Evolutionary conservation across 805 yeast species (phyloP).

Genomic region (Cyberlindnera mississippiensis): DNA sequence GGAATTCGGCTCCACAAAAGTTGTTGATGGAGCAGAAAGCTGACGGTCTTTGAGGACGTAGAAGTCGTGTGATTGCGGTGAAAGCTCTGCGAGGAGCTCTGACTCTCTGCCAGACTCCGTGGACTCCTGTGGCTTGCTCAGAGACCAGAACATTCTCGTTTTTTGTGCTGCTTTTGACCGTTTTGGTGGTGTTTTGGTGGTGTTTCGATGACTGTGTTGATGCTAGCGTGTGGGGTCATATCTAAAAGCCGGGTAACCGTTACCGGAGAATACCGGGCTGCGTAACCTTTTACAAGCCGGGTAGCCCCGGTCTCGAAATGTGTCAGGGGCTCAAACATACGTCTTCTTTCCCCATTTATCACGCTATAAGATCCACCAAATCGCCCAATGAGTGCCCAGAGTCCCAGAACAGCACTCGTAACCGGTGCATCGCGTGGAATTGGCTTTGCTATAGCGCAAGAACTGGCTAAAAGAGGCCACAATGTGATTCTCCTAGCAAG

Average conservation of each 20-base stretch:
- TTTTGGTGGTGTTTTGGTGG: background rate
- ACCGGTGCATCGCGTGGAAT: slow-evolving; percentile 74
- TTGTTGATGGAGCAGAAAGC: background rate
- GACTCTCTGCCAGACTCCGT: background rate
- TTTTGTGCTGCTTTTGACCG: background rate
- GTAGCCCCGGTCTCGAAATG: no score
- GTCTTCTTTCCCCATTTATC: no score
- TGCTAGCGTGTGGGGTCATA: no score
- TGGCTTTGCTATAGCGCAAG: slow-evolving; percentile 53
- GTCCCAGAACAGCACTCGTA: slow-evolving; percentile 46
- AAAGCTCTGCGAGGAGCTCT: slow-evolving; percentile 7
- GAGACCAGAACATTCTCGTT: slow-evolving; percentile 6
- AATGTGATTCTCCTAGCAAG: slow-evolving; percentile 50
- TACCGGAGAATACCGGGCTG: no score
- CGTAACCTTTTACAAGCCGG: no score
- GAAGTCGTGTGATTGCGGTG: slow-evolving; percentile 9
- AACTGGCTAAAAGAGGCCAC: slow-evolving; percentile 49
- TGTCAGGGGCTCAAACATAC: no score
- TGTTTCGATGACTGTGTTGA: no score
- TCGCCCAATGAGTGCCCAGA: no score
- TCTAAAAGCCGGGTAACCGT: no score
- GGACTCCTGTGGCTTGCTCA: background rate
- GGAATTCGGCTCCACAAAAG: background rate
- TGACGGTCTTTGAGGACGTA: slow-evolving; percentile 5
- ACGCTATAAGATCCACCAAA: no score